Evolutionary conservation across 192 early-diverging fungal genomes (phyloP).

Genomic region (Gaertneriomyces sp.): DNA sequence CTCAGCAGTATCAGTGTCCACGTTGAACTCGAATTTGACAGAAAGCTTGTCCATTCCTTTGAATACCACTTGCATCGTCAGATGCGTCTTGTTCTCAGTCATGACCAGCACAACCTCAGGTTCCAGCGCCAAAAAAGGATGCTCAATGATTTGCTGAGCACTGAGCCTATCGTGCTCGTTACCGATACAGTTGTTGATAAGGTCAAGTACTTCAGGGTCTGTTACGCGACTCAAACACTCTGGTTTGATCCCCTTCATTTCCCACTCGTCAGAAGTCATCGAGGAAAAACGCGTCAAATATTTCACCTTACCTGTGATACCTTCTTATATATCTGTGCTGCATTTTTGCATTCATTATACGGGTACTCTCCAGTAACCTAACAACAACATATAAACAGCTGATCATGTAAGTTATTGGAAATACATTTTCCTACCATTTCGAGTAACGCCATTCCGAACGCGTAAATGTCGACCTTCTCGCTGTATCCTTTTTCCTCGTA

Average conservation of each 20-base stretch:
- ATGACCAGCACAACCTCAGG: slow-evolving; percentile 69
- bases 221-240: slow-evolving; percentile 62
- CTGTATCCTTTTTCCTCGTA: slow-evolving; percentile 79
- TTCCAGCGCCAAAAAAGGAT: slow-evolving; percentile 70
- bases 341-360: slow-evolving; percentile 77
- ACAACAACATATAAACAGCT: background rate
- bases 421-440: slow-evolving; percentile 61
- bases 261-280: background rate
- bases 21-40: slow-evolving; percentile 81
- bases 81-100: slow-evolving; percentile 59
- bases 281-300: slow-evolving; percentile 4
- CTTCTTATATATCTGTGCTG: slow-evolving; percentile 75
- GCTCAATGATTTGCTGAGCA: slow-evolving; percentile 68
- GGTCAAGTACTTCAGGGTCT: slow-evolving; percentile 62
- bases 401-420: background rate
- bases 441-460: slow-evolving; percentile 77
- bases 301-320: slow-evolving; percentile 53
- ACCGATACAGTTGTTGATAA: slow-evolving; percentile 64
- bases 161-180: slow-evolving; percentile 64
- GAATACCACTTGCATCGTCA: slow-evolving; percentile 71
- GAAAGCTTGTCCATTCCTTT: slow-evolving; percentile 75
- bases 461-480: slow-evolving; percentile 83
- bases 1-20: slow-evolving; percentile 73
- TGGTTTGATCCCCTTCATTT: slow-evolving; percentile 61
- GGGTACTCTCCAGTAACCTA: slow-evolving; percentile 76